Evolutionary conservation across 345 rosid species (phyloP).

Genomic region (Lumnitzera littorea): DNA sequence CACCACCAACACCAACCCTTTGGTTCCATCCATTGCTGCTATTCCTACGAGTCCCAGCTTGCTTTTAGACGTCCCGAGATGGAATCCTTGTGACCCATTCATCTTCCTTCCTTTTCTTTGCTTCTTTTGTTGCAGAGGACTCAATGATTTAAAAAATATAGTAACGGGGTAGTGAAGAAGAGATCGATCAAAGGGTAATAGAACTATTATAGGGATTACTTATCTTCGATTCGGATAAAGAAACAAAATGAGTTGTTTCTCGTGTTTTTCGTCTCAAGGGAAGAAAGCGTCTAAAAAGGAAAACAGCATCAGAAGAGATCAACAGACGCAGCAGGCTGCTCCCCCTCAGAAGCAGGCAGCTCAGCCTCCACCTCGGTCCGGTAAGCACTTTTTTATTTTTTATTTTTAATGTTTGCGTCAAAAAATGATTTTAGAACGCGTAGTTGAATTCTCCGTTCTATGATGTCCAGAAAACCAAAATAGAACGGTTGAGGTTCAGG

Average conservation of each 20-base stretch:
- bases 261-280: slow-evolving; percentile 62
- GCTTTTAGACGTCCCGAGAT: too few species aligned
- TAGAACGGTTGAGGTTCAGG: neutral
- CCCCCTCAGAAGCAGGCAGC: slow-evolving; percentile 12
- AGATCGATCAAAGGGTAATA: too few species aligned
- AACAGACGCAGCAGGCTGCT: neutral
- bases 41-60: too few species aligned
- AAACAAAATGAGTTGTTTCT: slow-evolving; percentile 58
- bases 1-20: too few species aligned
- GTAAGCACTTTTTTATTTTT: slow-evolving; percentile 5
- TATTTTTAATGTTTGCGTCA: neutral
- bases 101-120: too few species aligned
- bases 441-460: neutral
- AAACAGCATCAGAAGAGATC: slow-evolving; percentile 17
- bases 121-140: too few species aligned
- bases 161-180: too few species aligned
- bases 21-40: too few species aligned
- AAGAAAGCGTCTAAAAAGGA: slow-evolving; percentile 27
- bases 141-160: too few species aligned
- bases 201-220: too few species aligned
- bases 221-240: too few species aligned
- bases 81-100: too few species aligned
- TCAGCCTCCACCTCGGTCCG: slow-evolving; percentile 8
- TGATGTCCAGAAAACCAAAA: slow-evolving; percentile 11
- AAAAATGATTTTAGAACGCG: neutral